Conservation (phyloP, 148 eudicot species). For the Vaccinium darrowii region DNA sequence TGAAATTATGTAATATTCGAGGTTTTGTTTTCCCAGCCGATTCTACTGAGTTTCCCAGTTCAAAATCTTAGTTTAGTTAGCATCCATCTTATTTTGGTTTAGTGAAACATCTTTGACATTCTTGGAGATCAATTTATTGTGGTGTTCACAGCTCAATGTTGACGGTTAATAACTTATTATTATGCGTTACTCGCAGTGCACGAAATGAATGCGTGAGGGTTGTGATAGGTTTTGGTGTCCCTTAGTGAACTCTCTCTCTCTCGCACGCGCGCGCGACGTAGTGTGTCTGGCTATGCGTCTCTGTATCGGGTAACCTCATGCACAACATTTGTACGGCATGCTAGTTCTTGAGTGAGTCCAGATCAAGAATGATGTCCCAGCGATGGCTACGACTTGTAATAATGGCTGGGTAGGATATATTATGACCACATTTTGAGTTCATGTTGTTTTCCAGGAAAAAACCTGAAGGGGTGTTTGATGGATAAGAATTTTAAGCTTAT, state of each 20-base stretch:
- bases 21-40: neutral
- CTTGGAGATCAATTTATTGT: neutral
- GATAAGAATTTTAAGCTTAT: neutral
- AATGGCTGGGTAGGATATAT: neutral
- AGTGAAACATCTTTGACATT: neutral
- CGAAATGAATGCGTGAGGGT: neutral
- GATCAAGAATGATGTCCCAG: neutral
- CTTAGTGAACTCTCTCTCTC: neutral
- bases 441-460: neutral
- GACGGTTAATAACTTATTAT: neutral
- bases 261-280: neutral
- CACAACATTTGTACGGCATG: too few relatives aligned
- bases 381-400: too few relatives aligned
- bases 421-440: neutral
- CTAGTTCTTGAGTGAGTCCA: neutral
- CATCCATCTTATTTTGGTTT: neutral
- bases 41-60: conserved; percentile 8
- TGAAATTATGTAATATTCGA: neutral
- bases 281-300: neutral
- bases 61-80: neutral
- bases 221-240: neutral
- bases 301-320: neutral
- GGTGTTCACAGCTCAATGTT: neutral
- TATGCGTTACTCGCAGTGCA: neutral
- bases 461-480: neutral